A percentile compares a stretch with the other conserved stretches of the same genome.
phyloP scores from a whole-genome alignment of 148 eudicot species.

The Persicaria tinctoria region DNA sequence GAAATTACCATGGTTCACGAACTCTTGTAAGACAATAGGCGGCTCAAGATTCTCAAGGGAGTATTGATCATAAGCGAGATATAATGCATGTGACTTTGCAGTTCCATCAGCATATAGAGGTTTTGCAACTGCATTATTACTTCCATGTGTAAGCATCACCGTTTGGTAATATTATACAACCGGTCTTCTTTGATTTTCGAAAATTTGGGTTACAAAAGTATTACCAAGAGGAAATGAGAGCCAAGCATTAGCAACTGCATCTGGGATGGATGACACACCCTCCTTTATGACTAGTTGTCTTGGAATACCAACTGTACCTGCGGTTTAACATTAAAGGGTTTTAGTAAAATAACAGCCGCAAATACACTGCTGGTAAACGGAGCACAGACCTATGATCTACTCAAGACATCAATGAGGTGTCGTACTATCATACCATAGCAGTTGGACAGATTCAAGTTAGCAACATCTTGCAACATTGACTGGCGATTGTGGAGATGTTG shows the following conservation, averaged over 20 bases:
- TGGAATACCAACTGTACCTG: conserved; percentile 83
- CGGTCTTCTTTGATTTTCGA: neutral
- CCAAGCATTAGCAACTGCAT: conserved; percentile 64
- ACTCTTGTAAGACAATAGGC: conserved; percentile 86
- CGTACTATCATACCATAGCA: conserved; percentile 66
- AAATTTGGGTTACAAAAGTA: conserved; percentile 10
- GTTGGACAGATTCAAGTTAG: conserved; percentile 66
- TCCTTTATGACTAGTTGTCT: conserved; percentile 71
- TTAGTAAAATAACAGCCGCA: neutral
- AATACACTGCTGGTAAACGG: neutral
- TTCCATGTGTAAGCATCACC: neutral
- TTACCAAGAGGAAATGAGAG: conserved; percentile 80
- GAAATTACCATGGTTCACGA: conserved; percentile 82
- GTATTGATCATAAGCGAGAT: conserved; percentile 80
- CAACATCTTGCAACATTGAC: conserved; percentile 87
- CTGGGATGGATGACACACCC: conserved; percentile 72
- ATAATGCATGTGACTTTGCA: conserved; percentile 80
- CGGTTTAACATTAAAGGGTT: neutral
- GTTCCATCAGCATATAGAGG: conserved; percentile 73
- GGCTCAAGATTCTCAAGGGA: conserved; percentile 84
- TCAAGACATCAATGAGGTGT: neutral
- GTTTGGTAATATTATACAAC: neutral
- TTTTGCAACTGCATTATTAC: conserved; percentile 65
- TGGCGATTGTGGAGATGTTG: conserved; percentile 86
- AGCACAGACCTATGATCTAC: neutral